phyloP scores from a whole-genome alignment of 2,329 filamentous ascomycete species.

The Podosphaera aphanis region DNA sequence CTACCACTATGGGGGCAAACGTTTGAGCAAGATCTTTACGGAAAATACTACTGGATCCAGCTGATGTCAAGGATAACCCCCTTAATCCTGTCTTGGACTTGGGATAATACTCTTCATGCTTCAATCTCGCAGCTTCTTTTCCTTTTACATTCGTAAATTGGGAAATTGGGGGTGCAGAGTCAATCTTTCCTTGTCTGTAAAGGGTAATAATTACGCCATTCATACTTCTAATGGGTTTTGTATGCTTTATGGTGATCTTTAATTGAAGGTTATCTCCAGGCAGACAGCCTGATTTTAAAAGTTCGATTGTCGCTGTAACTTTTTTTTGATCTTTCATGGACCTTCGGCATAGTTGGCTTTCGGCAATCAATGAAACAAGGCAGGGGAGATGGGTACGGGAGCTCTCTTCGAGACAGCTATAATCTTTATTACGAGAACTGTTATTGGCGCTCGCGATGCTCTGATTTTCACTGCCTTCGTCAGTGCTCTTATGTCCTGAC shows the following conservation, averaged over 20 bases:
- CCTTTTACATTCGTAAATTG: slow-evolving; percentile 27
- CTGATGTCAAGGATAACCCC: slow-evolving; percentile 66
- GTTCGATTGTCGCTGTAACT: slow-evolving; percentile 67
- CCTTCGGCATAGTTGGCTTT: slow-evolving; percentile 27
- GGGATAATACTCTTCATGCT: slow-evolving; percentile 59
- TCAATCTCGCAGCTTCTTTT: slow-evolving; percentile 40
- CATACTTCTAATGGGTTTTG: slow-evolving; percentile 71
- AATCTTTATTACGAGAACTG: slow-evolving; percentile 36
- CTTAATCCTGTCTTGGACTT: slow-evolving; percentile 69
- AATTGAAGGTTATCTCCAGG: slow-evolving; percentile 67
- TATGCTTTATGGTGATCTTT: slow-evolving; percentile 64
- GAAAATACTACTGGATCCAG: slow-evolving; percentile 75
- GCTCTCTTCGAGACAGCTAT: slow-evolving; percentile 22
- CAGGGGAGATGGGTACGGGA: slow-evolving; percentile 16
- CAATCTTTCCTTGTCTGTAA: slow-evolving; percentile 75
- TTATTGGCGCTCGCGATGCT: slow-evolving; percentile 52
- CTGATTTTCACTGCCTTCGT: slow-evolving; percentile 28
- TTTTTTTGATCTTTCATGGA: slow-evolving; percentile 42
- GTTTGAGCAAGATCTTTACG: slow-evolving; percentile 83
- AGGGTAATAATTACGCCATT: slow-evolving; percentile 83
- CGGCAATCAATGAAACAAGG: slow-evolving; percentile 15
- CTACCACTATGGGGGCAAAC: slow-evolving; percentile 69
- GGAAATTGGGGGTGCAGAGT: slow-evolving; percentile 38
- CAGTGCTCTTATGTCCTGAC: slow-evolving; percentile 16
- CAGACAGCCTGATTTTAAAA: slow-evolving; percentile 61